phyloP scores from a whole-genome alignment of 2,329 filamentous ascomycete genomes.

The Pseudogymnoascus sp. region DNA sequence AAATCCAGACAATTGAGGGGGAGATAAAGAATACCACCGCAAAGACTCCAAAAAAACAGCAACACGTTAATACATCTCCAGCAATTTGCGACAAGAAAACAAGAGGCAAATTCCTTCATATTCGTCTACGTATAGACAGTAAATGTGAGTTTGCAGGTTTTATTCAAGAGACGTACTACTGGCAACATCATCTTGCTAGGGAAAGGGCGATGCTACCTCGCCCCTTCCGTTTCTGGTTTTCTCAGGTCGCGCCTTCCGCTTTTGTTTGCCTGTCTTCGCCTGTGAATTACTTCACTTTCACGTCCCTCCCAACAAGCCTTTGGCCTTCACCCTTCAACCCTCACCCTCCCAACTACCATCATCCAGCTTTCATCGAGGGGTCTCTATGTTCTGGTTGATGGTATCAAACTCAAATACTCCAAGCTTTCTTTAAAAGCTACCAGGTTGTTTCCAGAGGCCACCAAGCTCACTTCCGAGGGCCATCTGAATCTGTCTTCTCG shows the following conservation, averaged over 20 bases:
- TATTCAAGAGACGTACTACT: background rate
- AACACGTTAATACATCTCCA: background rate
- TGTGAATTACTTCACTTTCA: background rate
- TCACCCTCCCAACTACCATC: background rate
- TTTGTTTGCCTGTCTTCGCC: background rate
- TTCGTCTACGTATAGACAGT: background rate
- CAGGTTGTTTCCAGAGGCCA: background rate
- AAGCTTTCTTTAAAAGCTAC: background rate
- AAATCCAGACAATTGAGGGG: background rate
- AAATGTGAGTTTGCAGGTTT: background rate
- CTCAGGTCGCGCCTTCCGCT: background rate
- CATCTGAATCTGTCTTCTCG: background rate
- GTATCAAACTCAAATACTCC: background rate
- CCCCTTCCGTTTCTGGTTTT: background rate
- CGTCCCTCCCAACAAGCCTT: no score
- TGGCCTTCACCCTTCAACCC: background rate
- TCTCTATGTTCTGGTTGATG: no score
- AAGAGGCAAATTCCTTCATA: background rate
- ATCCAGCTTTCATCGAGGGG: no score
- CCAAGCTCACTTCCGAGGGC: background rate
- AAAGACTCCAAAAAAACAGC: background rate
- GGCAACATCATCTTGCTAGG: background rate
- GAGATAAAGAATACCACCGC: background rate
- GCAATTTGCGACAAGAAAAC: background rate
- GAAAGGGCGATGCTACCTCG: background rate